phyloP scores from a whole-genome alignment of 257 asterid genomes.

The Paulownia fortunei region DNA sequence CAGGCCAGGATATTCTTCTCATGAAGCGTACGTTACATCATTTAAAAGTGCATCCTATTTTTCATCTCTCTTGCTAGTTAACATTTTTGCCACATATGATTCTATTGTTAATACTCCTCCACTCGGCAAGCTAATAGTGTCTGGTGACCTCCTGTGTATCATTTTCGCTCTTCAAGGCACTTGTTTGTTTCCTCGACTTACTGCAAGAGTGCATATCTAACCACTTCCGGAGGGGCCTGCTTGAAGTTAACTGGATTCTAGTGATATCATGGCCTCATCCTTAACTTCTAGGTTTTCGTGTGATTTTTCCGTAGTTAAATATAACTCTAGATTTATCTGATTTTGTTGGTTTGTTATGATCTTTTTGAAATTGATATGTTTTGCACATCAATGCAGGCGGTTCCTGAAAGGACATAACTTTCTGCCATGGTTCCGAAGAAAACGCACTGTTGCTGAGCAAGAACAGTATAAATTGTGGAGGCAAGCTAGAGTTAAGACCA shows the following conservation, averaged over 20 bases:
- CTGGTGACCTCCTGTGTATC: constrained; percentile 2
- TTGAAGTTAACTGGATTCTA: constrained; percentile 10
- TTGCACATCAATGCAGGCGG: constrained; percentile 59
- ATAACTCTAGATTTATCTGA: background rate
- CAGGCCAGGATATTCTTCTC: background rate
- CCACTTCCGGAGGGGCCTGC: background rate
- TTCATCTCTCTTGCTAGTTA: constrained; percentile 5
- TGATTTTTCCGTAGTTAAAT: constrained; percentile 3
- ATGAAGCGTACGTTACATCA: background rate
- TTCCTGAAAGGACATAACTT: constrained; percentile 91
- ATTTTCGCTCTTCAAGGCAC: background rate
- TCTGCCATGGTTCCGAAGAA: constrained; percentile 90
- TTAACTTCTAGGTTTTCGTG: constrained; percentile 14
- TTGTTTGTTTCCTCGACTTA: constrained; percentile 3
- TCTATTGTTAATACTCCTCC: constrained; percentile 8
- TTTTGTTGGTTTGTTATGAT: constrained; percentile 17
- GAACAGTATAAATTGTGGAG: constrained; percentile 90
- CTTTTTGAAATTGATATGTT: constrained; percentile 33
- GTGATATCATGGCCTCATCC: constrained; percentile 11
- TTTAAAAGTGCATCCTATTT: background rate
- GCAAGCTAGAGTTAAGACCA: constrained; percentile 81
- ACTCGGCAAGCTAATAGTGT: constrained; percentile 4
- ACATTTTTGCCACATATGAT: constrained; percentile 3
- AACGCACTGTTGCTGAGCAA: constrained; percentile 94
- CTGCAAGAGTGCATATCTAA: background rate